Conservation (phyloP, 2,329 filamentous ascomycete genomes). For the Pyricularia grisea region DNA sequence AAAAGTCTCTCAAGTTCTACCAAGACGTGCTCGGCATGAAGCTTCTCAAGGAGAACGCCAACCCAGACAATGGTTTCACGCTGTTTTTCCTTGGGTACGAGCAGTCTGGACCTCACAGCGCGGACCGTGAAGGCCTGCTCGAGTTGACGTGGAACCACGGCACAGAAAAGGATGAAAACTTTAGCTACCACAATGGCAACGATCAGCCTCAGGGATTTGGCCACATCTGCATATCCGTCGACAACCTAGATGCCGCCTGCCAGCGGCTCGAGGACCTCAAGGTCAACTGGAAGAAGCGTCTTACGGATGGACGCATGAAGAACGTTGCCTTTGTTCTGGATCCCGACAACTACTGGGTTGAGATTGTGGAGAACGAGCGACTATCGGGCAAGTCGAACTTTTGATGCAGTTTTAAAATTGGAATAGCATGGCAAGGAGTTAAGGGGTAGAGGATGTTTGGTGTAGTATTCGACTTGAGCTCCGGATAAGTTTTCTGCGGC, state of each 20-base stretch:
- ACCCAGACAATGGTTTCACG: slow-evolving; percentile 65
- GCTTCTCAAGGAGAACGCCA: slow-evolving; percentile 64
- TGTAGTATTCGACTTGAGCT: background rate
- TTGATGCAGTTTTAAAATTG: slow-evolving; percentile 18
- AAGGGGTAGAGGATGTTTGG: background rate
- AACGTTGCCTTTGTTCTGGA: slow-evolving; percentile 88
- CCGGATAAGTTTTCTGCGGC: background rate
- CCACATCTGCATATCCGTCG: slow-evolving; percentile 84
- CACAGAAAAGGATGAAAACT: slow-evolving; percentile 64
- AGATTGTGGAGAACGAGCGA: slow-evolving; percentile 69
- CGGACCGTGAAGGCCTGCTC: slow-evolving; percentile 68
- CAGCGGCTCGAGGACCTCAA: slow-evolving; percentile 72
- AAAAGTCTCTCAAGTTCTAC: slow-evolving; percentile 70
- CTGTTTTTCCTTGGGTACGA: slow-evolving; percentile 88
- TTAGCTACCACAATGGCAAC: slow-evolving; percentile 91
- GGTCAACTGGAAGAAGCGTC: slow-evolving; percentile 88
- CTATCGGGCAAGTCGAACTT: slow-evolving; percentile 46
- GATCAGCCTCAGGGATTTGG: slow-evolving; percentile 87
- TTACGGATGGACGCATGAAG: slow-evolving; percentile 89
- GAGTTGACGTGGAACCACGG: slow-evolving; percentile 82
- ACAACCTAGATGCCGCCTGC: slow-evolving; percentile 83
- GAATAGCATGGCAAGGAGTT: background rate
- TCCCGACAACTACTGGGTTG: slow-evolving; percentile 75
- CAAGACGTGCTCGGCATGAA: slow-evolving; percentile 85
- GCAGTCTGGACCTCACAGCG: slow-evolving; percentile 39